Conservation (phyloP, 2,329 filamentous ascomycete genomes). For the Bisporella sp. region DNA sequence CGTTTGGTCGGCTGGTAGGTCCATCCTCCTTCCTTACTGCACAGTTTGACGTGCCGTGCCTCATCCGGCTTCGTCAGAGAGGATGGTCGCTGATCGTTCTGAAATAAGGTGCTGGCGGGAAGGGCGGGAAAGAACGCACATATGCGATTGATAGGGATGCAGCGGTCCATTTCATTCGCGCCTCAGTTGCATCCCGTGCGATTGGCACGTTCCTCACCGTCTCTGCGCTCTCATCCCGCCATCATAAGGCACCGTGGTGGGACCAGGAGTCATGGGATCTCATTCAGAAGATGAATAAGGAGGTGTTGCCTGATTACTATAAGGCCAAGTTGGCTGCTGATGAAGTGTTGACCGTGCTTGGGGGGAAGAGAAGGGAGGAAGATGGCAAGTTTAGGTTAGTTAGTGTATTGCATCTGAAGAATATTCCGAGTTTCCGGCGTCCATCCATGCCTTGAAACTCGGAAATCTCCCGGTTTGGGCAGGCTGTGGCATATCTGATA, state of each 20-base stretch:
- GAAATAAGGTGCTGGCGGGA: conserved; percentile 46
- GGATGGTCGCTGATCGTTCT: too few relatives aligned
- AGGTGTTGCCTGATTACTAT: conserved; percentile 46
- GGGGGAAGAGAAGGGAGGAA: conserved; percentile 29
- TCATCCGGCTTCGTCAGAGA: too few relatives aligned
- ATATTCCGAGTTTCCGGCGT: too few relatives aligned
- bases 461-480: too few relatives aligned
- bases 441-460: too few relatives aligned
- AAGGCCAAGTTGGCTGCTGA: conserved; percentile 55
- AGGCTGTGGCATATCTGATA: too few relatives aligned
- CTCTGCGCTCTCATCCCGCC: conserved; percentile 51
- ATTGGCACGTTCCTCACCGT: conserved; percentile 59
- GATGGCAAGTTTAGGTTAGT: conserved; percentile 6
- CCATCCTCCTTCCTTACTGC: conserved; percentile 2
- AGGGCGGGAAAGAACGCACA: conserved; percentile 49
- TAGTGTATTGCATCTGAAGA: too few relatives aligned
- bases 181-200: conserved; percentile 44
- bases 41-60: too few relatives aligned
- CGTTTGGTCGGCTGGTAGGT: conserved; percentile 59
- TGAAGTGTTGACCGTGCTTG: conserved; percentile 44
- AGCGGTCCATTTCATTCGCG: conserved; percentile 54
- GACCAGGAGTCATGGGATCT: conserved; percentile 37
- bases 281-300: conserved; percentile 32
- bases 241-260: conserved; percentile 49
- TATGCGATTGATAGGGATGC: conserved; percentile 56